phyloP scores from a whole-genome alignment of 441 rosid genomes.

The Biscutella laevigata region DNA sequence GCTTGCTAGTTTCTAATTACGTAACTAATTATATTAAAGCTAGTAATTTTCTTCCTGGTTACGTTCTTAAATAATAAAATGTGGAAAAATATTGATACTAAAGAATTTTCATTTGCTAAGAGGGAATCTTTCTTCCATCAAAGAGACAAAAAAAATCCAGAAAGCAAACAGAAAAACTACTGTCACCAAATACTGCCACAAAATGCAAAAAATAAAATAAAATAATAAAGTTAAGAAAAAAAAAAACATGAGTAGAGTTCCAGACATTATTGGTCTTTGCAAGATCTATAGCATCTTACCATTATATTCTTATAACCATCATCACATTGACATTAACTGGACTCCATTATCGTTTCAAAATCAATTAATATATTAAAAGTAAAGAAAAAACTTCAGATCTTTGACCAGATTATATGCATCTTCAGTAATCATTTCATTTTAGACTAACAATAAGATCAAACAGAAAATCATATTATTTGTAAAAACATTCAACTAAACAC shows the following conservation, averaged over 20 bases:
- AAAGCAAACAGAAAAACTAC: constrained; percentile 29
- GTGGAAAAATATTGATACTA: not conserved
- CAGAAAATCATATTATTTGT: not conserved
- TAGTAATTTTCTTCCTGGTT: constrained; percentile 2
- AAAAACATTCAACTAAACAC: not conserved
- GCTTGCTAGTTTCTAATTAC: constrained; percentile 47
- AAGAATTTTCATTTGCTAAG: constrained; percentile 34
- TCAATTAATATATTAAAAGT: not conserved
- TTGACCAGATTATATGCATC: constrained; percentile 22
- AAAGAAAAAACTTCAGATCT: constrained; percentile 17
- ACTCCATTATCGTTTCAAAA: constrained; percentile 21
- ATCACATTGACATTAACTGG: constrained; percentile 21
- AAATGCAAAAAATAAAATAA: constrained; percentile 25
- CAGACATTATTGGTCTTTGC: constrained; percentile 30
- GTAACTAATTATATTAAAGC: constrained; percentile 28
- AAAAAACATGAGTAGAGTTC: constrained; percentile 23
- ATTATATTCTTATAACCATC: constrained; percentile 23
- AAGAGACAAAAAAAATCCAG: constrained; percentile 32
- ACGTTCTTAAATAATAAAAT: not conserved
- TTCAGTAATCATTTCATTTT: not conserved
- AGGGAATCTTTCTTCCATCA: constrained; percentile 51
- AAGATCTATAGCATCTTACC: constrained; percentile 22
- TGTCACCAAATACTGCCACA: constrained; percentile 29
- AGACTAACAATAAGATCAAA: not conserved
- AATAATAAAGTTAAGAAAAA: constrained; percentile 19